Base-by-base conservation (phyloP, 2,329 filamentous ascomycete species). In the Fusarium phyllophilum region DNA sequence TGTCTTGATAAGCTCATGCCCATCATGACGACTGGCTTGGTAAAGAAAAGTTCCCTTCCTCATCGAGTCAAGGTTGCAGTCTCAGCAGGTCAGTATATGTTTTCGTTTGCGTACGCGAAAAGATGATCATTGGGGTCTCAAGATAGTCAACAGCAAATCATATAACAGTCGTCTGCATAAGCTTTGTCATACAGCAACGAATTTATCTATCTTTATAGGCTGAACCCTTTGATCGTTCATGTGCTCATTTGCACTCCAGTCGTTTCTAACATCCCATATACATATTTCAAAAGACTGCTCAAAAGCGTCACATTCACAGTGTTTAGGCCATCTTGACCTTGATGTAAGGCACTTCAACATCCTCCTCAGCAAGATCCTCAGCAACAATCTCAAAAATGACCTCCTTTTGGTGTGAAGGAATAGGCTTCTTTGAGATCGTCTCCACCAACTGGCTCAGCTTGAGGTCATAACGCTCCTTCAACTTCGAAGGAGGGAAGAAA, bases 321-420 rank as follows among this genome's bases (percentile, higher is more conserved):
- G 61, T 36, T 76, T 70, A 82, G 58, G 77, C 77, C 62, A 95
- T 85, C 86, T 92, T 96, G 75, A 97, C 91, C 91, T 96, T 97
- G 79, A 98, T 94, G 82, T 97, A 98, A 8, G 96, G 96, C 75
- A 98, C 93, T 84, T 99, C 96, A 4, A 98, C 96, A 82, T 99
- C 96, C 84, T 98, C 94, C 73, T 93, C 96, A 8, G 90, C 92
- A 79, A 90, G 86, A 80, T 98, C 96, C 81, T 98, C 96, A 0
- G 93, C 94, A 12, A 96, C 97, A 75, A 98, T 93, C 86, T 98
- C 96, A 80, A 98, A 97, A 78, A 98, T 98, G 72, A 98, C 90
- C 79, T 97, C 96, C 87, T 93, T 96, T 85, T 97, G 94, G 81
- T 98, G 96, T 8, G 90, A 89, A 1, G 96, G 96, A 66, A 99